Evolutionary conservation across 1,284 basidiomycete species (phyloP).

Genomic region (Ceratobasidium papillatum): DNA sequence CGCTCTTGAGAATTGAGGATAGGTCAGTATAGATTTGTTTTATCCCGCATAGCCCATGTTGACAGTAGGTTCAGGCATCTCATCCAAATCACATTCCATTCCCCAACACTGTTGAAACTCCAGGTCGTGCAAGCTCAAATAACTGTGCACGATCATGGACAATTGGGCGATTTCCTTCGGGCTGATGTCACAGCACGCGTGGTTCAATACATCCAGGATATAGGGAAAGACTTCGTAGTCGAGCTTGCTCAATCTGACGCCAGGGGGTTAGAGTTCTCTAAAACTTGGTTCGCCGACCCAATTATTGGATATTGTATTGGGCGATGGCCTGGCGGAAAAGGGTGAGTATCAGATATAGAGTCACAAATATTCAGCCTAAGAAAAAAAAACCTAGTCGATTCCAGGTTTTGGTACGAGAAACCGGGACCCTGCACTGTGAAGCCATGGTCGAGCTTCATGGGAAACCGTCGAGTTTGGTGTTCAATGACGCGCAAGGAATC

Average conservation of each 20-base stretch:
- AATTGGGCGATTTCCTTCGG: constrained; percentile 30
- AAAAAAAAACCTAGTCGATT: neutral
- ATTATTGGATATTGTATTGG: constrained; percentile 39
- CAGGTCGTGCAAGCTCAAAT: constrained; percentile 80
- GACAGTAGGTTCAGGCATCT: constrained; percentile 61
- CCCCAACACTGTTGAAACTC: constrained; percentile 73
- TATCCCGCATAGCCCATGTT: constrained; percentile 1
- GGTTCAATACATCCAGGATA: constrained; percentile 30
- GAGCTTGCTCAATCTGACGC: neutral
- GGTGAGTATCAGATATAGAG: neutral
- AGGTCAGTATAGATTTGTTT: constrained; percentile 55
- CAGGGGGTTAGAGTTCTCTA: constrained; percentile 5
- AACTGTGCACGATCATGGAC: constrained; percentile 53
- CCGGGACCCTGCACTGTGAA: constrained; percentile 14
- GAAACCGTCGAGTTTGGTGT: neutral
- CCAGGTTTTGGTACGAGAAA: constrained; percentile 21
- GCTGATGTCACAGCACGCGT: constrained; percentile 33
- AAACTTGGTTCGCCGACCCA: constrained; percentile 34
- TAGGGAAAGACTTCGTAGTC: constrained; percentile 8
- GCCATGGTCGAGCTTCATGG: constrained; percentile 10
- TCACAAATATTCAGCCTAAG: neutral
- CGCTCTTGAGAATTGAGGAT: constrained; percentile 70
- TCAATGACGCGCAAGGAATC: constrained; percentile 10
- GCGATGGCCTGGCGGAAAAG: constrained; percentile 35
- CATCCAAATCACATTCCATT: constrained; percentile 72